A percentile compares a stretch with the other conserved stretches of the same genome.
Evolutionary conservation across 164 flowering plant species (phyloP).

Genomic region (Stephania cephalantha): DNA sequence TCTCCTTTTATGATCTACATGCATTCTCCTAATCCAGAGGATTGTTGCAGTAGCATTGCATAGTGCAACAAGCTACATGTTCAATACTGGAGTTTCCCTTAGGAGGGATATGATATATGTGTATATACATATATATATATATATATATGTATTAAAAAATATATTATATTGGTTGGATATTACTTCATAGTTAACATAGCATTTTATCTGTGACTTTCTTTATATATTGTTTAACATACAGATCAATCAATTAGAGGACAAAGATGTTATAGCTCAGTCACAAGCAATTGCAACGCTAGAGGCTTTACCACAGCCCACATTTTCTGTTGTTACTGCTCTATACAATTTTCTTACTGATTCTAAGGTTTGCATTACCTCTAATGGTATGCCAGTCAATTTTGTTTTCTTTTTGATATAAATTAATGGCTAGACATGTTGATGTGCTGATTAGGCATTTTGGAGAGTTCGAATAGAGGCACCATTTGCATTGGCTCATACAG

Average conservation of each 20-base stretch:
- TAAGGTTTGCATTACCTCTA: slow-evolving; percentile 39
- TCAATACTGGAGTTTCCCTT: background rate
- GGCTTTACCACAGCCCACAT: slow-evolving; percentile 56
- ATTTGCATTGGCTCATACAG: slow-evolving; percentile 77
- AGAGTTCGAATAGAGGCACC: slow-evolving; percentile 93
- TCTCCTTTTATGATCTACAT: no score
- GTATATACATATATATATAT: background rate
- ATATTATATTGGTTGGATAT: background rate
- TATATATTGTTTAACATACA: slow-evolving; percentile 17
- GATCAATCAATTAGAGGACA: slow-evolving; percentile 93
- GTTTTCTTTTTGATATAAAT: background rate
- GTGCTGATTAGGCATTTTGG: slow-evolving; percentile 70
- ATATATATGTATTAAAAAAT: background rate
- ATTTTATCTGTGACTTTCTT: background rate
- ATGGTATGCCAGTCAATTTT: background rate
- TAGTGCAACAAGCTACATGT: background rate
- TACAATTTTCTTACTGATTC: slow-evolving; percentile 76
- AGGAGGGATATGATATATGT: background rate
- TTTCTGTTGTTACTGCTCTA: slow-evolving; percentile 72
- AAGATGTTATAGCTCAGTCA: slow-evolving; percentile 93
- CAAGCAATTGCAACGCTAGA: slow-evolving; percentile 78
- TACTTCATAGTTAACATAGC: background rate
- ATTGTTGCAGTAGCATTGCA: no score
- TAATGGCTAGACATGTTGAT: slow-evolving; percentile 6
- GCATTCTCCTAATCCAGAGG: no score